A percentile compares a stretch with the other conserved stretches of the same genome.
These are phyloP conservation scores for Pichia nakasei DNA, from an alignment of 805 yeast species.

Conservation along the genomic window DNA sequence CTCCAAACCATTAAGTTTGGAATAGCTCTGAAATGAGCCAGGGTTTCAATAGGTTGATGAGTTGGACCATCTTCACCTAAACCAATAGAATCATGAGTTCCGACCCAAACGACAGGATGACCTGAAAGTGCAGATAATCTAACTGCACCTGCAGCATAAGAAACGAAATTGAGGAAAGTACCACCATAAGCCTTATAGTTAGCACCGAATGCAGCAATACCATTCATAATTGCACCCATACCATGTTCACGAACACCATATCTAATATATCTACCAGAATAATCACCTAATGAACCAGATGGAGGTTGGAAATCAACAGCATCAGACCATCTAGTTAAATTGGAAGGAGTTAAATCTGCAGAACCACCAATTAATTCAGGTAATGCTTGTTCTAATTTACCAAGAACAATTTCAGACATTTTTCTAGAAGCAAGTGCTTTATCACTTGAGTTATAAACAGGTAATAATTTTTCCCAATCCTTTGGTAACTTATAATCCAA, in stretches of 20 bases:
- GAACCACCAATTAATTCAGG: constrained; percentile 97
- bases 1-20: constrained; percentile 84
- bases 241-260: constrained; percentile 99
- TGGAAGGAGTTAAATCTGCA: constrained; percentile 96
- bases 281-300: constrained; percentile 68
- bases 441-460: constrained; percentile 71
- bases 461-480: constrained; percentile 71
- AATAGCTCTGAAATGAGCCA: constrained; percentile 77
- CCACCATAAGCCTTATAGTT: constrained; percentile 90
- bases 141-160: constrained; percentile 80
- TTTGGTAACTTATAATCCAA: constrained; percentile 68
- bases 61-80: constrained; percentile 93
- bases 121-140: constrained; percentile 79
- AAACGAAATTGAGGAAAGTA: constrained; percentile 90
- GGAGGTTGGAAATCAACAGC: constrained; percentile 93
- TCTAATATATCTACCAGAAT: constrained; percentile 88
- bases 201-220: constrained; percentile 86
- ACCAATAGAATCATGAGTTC: constrained; percentile 86
- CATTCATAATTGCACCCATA: constrained; percentile 98
- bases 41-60: constrained; percentile 85
- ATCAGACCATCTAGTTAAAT: constrained; percentile 79
- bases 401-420: constrained; percentile 74
- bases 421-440: constrained; percentile 89
- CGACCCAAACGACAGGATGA: constrained; percentile 79
- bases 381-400: constrained; percentile 47